Base-by-base conservation (phyloP, 768 basidiomycete species). In the Asterophora parasitica region DNA sequence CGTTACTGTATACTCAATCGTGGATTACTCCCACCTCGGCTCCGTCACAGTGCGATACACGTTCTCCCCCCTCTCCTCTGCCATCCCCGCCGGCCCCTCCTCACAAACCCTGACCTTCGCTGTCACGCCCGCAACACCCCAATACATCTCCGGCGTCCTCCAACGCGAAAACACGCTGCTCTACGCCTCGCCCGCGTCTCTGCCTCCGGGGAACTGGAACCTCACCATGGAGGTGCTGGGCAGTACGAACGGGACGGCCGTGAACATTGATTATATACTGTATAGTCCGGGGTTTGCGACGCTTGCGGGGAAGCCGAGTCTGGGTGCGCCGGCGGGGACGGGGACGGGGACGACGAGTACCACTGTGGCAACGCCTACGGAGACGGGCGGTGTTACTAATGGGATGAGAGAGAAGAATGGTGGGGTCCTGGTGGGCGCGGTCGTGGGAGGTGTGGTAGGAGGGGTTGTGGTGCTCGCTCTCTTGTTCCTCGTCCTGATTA, bases 201-300 rank as follows among this genome's bases (percentile, higher is more conserved):
- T 62, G 3, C n/a, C n/a, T n/a, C n/a, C n/a, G 6, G 61, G 60
- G 16, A 49, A 60, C 39, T 63, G 64, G 30, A 63, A 58, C 0
- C 52, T 66, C 26, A 39, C 45, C 6, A 59, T 63, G 12, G 57
- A 58, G 15, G 34, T 64, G 26, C 55, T 51, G 1, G 52, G 50
- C 6, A 59, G 58, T 46, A 31, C 55, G 17, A 61, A 61, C 35
- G 59, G 59, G 35, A 34, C 37, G 4, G 54, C 56, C 0, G 59
- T 61, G 30, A 43, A 48, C 3, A 50, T 66, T 23, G 65, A 66
- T 47, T 66, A 64, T 32, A 48, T 66, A 36, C 49, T 58, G 13
- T 64, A 60, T 36, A 51, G 44, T 5, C 63, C 65, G 19, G 57
- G 61, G 31, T 60, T 51, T 28, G 37, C 31, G 7, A 49, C 46